phyloP scores from a whole-genome alignment of 768 basidiomycete species.

The Tricholoma matsutake region DNA sequence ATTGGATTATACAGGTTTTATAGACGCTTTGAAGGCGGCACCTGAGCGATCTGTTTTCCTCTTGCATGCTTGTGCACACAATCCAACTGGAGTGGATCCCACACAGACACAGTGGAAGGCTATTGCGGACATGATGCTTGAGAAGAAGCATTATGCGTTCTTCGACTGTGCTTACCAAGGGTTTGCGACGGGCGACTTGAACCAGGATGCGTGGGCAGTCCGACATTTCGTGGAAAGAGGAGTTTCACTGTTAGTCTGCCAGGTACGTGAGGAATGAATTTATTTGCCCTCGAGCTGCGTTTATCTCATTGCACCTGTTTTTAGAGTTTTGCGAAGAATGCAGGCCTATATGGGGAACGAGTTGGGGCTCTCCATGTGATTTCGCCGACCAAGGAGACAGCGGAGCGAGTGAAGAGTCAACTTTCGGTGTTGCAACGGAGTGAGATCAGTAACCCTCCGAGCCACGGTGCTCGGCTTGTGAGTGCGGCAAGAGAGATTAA shows the following conservation, averaged over 20 bases:
- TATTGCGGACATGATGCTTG: slow-evolving; percentile 69
- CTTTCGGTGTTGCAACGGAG: slow-evolving; percentile 89
- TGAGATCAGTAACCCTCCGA: slow-evolving; percentile 93
- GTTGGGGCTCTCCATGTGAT: slow-evolving; percentile 92
- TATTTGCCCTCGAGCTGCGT: neutral
- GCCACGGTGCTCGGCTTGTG: slow-evolving; percentile 86
- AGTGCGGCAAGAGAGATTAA: slow-evolving; percentile 8
- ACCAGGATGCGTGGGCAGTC: slow-evolving; percentile 90
- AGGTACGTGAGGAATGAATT: slow-evolving; percentile 47
- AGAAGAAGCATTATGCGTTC: slow-evolving; percentile 81
- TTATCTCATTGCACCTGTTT: neutral
- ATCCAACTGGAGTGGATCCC: slow-evolving; percentile 95
- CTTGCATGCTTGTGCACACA: slow-evolving; percentile 93
- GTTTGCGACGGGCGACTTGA: slow-evolving; percentile 90
- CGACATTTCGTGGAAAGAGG: slow-evolving; percentile 76
- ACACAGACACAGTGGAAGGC: slow-evolving; percentile 81
- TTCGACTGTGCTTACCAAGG: slow-evolving; percentile 98
- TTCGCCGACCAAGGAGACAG: slow-evolving; percentile 58
- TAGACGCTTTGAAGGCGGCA: slow-evolving; percentile 56
- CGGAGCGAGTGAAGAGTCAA: slow-evolving; percentile 77
- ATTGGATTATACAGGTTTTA: slow-evolving; percentile 73
- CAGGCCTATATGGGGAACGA: slow-evolving; percentile 92
- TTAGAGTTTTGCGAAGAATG: slow-evolving; percentile 97
- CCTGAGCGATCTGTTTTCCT: slow-evolving; percentile 81
- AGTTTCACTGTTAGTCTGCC: slow-evolving; percentile 83